Evolutionary conservation across 139 green algal genomes (phyloP), one percentile per base, ranked within the genome.

Genomic region (Micractinium conductrix): DNA sequence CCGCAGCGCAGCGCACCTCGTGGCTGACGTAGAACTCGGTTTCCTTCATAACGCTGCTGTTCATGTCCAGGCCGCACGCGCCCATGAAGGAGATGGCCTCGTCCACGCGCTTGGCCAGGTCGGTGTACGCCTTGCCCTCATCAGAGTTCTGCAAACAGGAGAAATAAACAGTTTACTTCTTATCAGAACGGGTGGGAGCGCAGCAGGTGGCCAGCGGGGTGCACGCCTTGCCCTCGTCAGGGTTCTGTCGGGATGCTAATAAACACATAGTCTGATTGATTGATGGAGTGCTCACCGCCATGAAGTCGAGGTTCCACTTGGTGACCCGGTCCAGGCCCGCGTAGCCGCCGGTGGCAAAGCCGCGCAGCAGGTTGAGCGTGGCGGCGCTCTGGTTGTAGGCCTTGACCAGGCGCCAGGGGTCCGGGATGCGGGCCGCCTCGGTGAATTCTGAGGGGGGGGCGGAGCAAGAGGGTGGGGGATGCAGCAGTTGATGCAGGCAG

Each of bases 221-320:
- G n/a, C n/a, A n/a, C n/a, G n/a, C n/a, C n/a, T n/a, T n/a, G n/a
- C n/a, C n/a, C n/a, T n/a, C n/a, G n/a, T n/a, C n/a, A n/a, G n/a
- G n/a, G n/a, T n/a, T n/a, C n/a, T n/a, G n/a, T n/a, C n/a, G n/a
- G n/a, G n/a, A n/a, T n/a, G n/a, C n/a, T n/a, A n/a, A n/a, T n/a
- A n/a, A n/a, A n/a, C n/a, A n/a, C n/a, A n/a, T n/a, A n/a, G n/a
- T n/a, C n/a, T n/a, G n/a, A n/a, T n/a, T n/a, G n/a, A n/a, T n/a
- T n/a, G n/a, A n/a, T n/a, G n/a, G n/a, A n/a, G n/a, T n/a, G n/a
- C n/a, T n/a, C n/a, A 74, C 78, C 78, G 44, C 44, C 97, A 99
- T 99, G 92, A 99, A 99, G 86, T 99, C 97, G 80, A 99, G 91
- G 86, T 99, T 98, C 97, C 97, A 99, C 80, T 96, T 76, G 42